These are phyloP conservation scores for Hypomontagnella submonticulosa DNA, from an alignment of 495 filamentous ascomycete species.

Conservation along the genomic window DNA sequence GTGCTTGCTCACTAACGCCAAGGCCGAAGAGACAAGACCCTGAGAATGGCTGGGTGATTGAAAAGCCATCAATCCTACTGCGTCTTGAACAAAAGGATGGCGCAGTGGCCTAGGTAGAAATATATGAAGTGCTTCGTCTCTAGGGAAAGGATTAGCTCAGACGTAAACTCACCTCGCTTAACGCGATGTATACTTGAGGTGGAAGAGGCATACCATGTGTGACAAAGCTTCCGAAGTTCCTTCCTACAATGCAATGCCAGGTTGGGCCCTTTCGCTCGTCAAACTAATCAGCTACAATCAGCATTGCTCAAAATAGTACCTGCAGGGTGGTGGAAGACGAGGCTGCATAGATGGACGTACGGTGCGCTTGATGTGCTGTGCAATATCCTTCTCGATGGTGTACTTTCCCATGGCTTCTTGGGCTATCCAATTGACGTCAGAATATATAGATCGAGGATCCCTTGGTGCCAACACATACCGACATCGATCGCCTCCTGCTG, in stretches of 20 bases:
- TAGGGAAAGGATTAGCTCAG: constrained; percentile 52
- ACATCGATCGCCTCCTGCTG: constrained; percentile 92
- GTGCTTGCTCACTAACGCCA: neutral
- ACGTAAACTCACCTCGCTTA: neutral
- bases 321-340: neutral
- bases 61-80: constrained; percentile 67
- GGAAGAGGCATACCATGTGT: constrained; percentile 79
- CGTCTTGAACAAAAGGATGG: constrained; percentile 99
- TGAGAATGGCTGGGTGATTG: constrained; percentile 1
- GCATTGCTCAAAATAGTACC: neutral
- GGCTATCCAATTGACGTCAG: constrained; percentile 62
- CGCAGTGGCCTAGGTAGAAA: constrained; percentile 99
- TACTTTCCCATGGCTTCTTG: constrained; percentile 93
- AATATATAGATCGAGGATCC: constrained; percentile 2
- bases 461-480: constrained; percentile 68
- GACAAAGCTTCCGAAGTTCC: constrained; percentile 99
- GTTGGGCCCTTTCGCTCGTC: constrained; percentile 91
- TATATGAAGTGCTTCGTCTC: constrained; percentile 99
- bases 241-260: constrained; percentile 98
- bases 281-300: constrained; percentile 65
- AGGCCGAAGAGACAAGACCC: neutral
- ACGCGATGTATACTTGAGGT: neutral
- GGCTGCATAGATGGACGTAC: constrained; percentile 62
- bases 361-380: constrained; percentile 96
- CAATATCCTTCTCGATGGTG: constrained; percentile 98